phyloP scores from a whole-genome alignment of 2,329 filamentous ascomycete genomes.

The Colletotrichum higginsianum region DNA sequence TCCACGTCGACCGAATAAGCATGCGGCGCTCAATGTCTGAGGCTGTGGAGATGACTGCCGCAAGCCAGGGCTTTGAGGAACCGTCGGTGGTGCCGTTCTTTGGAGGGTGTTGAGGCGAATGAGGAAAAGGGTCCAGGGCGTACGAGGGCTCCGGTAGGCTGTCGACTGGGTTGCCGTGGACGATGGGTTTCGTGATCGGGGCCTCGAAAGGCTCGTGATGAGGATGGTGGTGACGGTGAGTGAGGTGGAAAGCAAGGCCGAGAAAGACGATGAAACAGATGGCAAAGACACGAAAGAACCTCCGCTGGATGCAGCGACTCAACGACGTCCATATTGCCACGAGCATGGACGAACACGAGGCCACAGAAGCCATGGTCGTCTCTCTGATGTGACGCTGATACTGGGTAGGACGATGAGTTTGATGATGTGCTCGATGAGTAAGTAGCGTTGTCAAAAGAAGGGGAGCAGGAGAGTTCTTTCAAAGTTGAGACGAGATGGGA shows the following conservation, averaged over 20 bases:
- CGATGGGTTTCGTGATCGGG: conserved; percentile 31
- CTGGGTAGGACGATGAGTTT: not conserved
- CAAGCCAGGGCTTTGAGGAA: conserved; percentile 46
- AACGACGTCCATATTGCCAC: conserved; percentile 23
- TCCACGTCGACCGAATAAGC: conserved; percentile 52
- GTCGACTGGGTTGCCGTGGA: conserved; percentile 38
- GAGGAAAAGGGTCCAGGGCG: conserved; percentile 46
- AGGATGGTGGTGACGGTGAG: conserved; percentile 8
- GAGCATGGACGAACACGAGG: conserved; percentile 13
- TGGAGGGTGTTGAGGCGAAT: conserved; percentile 44
- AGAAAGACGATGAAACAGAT: conserved; percentile 24
- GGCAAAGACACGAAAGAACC: conserved; percentile 28
- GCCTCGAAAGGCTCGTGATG: conserved; percentile 39
- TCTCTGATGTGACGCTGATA: not conserved
- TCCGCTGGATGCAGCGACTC: conserved; percentile 26
- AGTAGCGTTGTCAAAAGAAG: conserved; percentile 24
- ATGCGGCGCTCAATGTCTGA: conserved; percentile 48
- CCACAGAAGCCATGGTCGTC: conserved; percentile 23
- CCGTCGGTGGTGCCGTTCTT: not conserved
- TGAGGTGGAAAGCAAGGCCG: conserved; percentile 24
- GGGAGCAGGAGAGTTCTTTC: conserved; percentile 22
- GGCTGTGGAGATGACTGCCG: conserved; percentile 50
- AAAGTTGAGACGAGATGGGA: conserved; percentile 34
- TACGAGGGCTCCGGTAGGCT: conserved; percentile 37
- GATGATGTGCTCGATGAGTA: not conserved